These are phyloP conservation scores for Phytophthora sojae DNA, from an alignment of 352 stramenopile species.

Conservation along the genomic window DNA sequence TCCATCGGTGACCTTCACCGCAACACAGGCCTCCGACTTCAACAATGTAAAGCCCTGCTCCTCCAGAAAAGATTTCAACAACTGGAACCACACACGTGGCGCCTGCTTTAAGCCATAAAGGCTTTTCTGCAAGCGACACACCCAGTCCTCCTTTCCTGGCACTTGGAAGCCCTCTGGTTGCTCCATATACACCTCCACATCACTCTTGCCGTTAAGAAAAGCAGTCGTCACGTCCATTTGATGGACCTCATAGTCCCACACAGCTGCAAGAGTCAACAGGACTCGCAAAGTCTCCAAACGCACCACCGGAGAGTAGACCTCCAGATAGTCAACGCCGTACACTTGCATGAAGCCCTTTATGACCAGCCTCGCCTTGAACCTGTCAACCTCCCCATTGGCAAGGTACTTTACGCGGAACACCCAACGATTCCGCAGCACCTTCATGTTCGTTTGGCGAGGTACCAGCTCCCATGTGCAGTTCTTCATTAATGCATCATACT, in stretches of 20 bases:
- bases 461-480: conserved; percentile 5
- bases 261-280: conserved; percentile 13
- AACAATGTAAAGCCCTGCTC: background rate
- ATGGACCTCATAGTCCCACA: conserved; percentile 18
- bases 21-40: background rate
- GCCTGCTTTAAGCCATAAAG: background rate
- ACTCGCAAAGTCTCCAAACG: conserved; percentile 10
- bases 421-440: conserved; percentile 11
- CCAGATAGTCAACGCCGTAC: conserved; percentile 7
- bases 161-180: background rate
- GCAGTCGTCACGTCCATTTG: conserved; percentile 16
- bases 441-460: background rate
- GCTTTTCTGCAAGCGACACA: background rate
- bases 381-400: conserved; percentile 2
- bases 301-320: conserved; percentile 16
- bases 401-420: conserved; percentile 10
- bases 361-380: conserved; percentile 8
- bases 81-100: background rate
- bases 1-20: background rate
- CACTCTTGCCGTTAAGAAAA: background rate
- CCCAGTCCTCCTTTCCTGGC: background rate
- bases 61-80: background rate
- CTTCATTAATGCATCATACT: conserved; percentile 4
- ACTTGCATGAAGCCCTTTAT: conserved; percentile 17
- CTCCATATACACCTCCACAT: background rate